Conservation (phyloP, 106 monocot species). For the Phalaenopsis equestris region DNA sequence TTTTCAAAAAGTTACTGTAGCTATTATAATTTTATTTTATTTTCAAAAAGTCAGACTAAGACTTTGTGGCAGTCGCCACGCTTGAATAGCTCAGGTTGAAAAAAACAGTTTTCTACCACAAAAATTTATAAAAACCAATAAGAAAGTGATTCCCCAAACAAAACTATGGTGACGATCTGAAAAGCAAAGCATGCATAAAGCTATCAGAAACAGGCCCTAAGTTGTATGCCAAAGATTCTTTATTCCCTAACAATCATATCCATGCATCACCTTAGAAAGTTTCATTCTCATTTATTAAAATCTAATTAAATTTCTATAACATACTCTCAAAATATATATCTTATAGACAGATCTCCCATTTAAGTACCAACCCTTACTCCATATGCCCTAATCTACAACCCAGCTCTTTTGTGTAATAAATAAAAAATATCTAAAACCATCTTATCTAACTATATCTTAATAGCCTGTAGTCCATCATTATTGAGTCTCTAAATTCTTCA, state of each 20-base stretch:
- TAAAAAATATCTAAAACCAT: neutral
- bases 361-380: neutral
- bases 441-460: neutral
- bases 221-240: neutral
- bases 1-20: too few species aligned
- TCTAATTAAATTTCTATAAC: neutral
- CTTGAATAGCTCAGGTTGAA: too few species aligned
- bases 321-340: neutral
- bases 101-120: too few species aligned
- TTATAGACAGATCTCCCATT: neutral
- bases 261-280: neutral
- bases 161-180: too few species aligned
- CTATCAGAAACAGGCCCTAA: too few species aligned
- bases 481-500: neutral
- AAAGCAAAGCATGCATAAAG: too few species aligned
- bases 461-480: neutral
- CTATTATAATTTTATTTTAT: too few species aligned
- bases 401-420: neutral
- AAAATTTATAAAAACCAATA: too few species aligned
- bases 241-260: neutral
- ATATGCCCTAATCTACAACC: neutral
- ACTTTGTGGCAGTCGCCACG: too few species aligned
- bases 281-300: neutral
- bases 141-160: too few species aligned
- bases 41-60: too few species aligned